These are phyloP conservation scores for Fusarium verticillioides DNA, from an alignment of 2,329 filamentous ascomycete genomes.

Conservation along the genomic window DNA sequence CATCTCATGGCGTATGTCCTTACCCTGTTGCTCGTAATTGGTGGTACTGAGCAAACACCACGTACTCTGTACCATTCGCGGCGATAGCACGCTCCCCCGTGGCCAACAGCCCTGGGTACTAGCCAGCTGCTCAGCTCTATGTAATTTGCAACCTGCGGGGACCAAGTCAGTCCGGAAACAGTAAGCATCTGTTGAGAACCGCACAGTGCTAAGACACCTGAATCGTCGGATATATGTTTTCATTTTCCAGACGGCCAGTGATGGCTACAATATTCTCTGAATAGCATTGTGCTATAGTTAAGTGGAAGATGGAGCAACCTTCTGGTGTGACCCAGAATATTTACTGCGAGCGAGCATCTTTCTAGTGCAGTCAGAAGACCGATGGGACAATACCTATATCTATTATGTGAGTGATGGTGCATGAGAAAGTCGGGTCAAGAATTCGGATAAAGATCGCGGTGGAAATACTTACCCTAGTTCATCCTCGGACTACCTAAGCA, in stretches of 20 bases:
- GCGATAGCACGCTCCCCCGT: constrained; percentile 21
- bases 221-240: not conserved
- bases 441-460: constrained; percentile 4
- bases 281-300: not conserved
- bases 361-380: not conserved
- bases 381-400: not conserved
- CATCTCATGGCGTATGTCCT: constrained; percentile 3
- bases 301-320: not conserved
- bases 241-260: not conserved
- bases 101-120: not conserved
- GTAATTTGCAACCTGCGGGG: not conserved
- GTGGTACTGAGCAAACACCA: constrained; percentile 16
- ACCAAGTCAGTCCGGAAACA: not conserved
- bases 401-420: not conserved
- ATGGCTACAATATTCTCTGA: not conserved
- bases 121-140: constrained; percentile 1
- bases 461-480: constrained; percentile 21
- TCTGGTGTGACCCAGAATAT: not conserved
- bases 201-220: constrained; percentile 18
- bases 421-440: not conserved
- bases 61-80: not conserved
- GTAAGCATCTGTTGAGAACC: not conserved
- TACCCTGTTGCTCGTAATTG: constrained; percentile 14
- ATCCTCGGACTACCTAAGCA: constrained; percentile 2
- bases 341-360: not conserved